Conservation (phyloP, 306 rosid genomes). For the Datisca glomerata region DNA sequence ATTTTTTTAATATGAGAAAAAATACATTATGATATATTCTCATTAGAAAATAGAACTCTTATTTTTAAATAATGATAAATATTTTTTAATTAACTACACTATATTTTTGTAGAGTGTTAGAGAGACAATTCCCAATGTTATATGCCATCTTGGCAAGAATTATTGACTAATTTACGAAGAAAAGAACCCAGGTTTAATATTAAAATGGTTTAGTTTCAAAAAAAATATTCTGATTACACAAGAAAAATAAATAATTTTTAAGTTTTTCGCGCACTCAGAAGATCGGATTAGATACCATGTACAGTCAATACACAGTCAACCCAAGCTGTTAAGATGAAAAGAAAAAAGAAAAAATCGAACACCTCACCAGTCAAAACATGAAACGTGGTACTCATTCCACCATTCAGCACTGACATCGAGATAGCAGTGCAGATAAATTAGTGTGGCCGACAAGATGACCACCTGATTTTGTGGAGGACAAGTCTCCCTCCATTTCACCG, state of each 20-base stretch:
- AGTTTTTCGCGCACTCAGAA: not conserved
- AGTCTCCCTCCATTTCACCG: slow-evolving; percentile 11
- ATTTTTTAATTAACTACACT: no score
- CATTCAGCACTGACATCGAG: slow-evolving; percentile 10
- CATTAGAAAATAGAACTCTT: no score
- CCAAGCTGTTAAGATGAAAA: no score
- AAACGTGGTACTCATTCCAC: slow-evolving; percentile 39
- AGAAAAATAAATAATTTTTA: not conserved
- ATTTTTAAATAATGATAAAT: no score
- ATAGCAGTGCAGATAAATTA: slow-evolving; percentile 3
- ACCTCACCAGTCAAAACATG: slow-evolving; percentile 2
- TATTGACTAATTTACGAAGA: no score
- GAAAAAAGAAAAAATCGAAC: no score
- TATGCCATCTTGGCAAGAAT: no score
- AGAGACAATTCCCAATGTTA: no score
- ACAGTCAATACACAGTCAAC: not conserved
- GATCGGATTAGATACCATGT: not conserved
- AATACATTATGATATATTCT: no score
- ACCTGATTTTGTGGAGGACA: not conserved
- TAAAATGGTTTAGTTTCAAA: not conserved
- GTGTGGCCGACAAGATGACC: slow-evolving; percentile 55
- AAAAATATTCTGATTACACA: not conserved
- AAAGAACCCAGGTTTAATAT: not conserved
- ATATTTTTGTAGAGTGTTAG: no score
- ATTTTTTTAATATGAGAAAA: no score